Conservation (phyloP, 1,284 basidiomycete species). For the Ganoderma boninense region DNA sequence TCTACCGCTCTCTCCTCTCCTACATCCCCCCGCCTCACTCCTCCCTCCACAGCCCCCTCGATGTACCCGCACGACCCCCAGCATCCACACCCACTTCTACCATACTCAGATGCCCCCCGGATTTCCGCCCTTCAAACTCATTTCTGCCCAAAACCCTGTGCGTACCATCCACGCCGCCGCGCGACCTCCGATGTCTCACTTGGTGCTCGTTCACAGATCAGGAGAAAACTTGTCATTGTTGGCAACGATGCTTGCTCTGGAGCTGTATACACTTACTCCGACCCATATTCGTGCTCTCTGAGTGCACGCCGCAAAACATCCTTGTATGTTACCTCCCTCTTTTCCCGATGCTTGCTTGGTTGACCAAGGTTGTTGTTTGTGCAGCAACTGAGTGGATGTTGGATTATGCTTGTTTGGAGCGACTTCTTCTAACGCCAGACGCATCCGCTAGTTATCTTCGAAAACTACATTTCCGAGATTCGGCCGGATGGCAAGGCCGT, state of each 20-base stretch:
- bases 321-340: constrained; percentile 58
- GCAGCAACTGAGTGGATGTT: constrained; percentile 45
- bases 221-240: constrained; percentile 92
- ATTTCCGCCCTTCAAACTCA: constrained; percentile 36
- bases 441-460: constrained; percentile 82
- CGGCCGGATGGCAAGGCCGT: constrained; percentile 96
- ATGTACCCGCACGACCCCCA: constrained; percentile 7
- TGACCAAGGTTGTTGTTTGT: background rate
- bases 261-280: constrained; percentile 16
- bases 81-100: constrained; percentile 1
- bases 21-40: constrained; percentile 16
- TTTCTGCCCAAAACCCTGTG: constrained; percentile 60
- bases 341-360: too few relatives aligned
- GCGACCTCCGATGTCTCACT: constrained; percentile 20
- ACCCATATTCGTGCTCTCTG: constrained; percentile 42
- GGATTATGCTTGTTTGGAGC: background rate
- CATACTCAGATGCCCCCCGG: background rate
- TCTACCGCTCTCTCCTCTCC: constrained; percentile 17
- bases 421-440: constrained; percentile 11
- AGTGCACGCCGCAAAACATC: constrained; percentile 90
- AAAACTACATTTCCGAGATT: constrained; percentile 99
- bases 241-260: constrained; percentile 79
- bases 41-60: constrained; percentile 10
- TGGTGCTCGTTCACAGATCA: constrained; percentile 60
- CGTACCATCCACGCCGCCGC: constrained; percentile 37